A percentile compares a stretch with the other conserved stretches of the same genome.
Evolutionary conservation across 2,329 filamentous ascomycete species (phyloP).

Genomic region (Sporothrix sp.): DNA sequence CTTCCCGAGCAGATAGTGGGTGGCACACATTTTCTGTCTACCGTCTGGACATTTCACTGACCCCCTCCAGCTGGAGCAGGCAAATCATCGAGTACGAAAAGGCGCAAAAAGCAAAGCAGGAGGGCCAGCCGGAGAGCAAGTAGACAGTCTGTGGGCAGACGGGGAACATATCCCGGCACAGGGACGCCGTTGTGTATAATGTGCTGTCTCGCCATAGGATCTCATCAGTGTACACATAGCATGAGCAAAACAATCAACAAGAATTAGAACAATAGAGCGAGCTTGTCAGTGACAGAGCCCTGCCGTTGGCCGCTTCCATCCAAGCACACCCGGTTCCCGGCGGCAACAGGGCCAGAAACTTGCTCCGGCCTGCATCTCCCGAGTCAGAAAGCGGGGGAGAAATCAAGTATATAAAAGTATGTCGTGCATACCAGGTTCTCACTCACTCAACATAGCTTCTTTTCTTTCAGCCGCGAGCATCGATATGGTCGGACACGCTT

Average conservation of each 20-base stretch:
- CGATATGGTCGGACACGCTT: too few species aligned
- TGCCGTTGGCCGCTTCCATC: too few species aligned
- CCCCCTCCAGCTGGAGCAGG: constrained; percentile 31
- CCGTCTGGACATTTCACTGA: not conserved
- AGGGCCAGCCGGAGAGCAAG: constrained; percentile 13
- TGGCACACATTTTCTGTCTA: constrained; percentile 7
- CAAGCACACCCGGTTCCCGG: too few species aligned
- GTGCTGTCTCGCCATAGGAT: not conserved
- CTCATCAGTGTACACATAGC: not conserved
- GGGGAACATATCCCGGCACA: not conserved
- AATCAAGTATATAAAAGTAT: too few species aligned
- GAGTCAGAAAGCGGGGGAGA: too few species aligned
- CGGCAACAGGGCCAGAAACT: too few species aligned
- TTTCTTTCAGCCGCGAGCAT: not conserved
- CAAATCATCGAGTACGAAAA: constrained; percentile 38
- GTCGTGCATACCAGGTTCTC: too few species aligned
- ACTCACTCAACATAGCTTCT: too few species aligned
- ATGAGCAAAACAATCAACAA: not conserved
- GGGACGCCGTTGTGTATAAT: too few species aligned
- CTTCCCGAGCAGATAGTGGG: constrained; percentile 79
- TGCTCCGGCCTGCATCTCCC: too few species aligned
- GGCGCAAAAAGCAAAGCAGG: constrained; percentile 25
- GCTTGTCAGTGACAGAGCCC: too few species aligned
- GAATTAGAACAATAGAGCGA: not conserved
- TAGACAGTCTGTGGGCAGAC: not conserved